A percentile compares a stretch with the other conserved stretches of the same genome.
These are phyloP conservation scores for Neoarthrinium moseri DNA, from an alignment of 2,329 filamentous ascomycete species.

Conservation along the genomic window DNA sequence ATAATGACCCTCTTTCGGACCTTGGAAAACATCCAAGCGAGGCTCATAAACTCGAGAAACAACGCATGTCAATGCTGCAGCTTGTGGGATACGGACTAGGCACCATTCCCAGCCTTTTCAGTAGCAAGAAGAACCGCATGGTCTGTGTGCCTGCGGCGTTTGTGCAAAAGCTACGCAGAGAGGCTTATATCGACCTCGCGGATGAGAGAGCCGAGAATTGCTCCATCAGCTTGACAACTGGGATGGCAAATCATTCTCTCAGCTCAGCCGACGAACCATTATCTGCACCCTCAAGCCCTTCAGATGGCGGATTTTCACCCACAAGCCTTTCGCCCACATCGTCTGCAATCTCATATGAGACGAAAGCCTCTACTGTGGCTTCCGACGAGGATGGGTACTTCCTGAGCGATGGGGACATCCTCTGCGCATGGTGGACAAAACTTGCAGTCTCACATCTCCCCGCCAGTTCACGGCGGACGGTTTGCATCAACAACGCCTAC, in stretches of 20 bases:
- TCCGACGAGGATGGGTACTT: constrained; percentile 21
- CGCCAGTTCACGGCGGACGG: constrained; percentile 16
- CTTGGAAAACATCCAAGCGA: constrained; percentile 23
- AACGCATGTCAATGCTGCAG: constrained; percentile 16
- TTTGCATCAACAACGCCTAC: constrained; percentile 33
- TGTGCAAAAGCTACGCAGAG: constrained; percentile 20
- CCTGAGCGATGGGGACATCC: constrained; percentile 35
- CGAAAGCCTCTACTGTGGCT: not conserved
- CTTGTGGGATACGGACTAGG: constrained; percentile 26
- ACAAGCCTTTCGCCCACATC: not conserved
- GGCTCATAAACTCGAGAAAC: constrained; percentile 16
- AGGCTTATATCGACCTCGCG: constrained; percentile 22
- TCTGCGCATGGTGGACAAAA: constrained; percentile 34
- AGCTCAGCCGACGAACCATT: not conserved
- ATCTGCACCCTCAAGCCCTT: not conserved
- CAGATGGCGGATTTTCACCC: not conserved
- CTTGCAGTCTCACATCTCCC: constrained; percentile 22
- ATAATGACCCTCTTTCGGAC: constrained; percentile 30
- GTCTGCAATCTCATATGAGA: not conserved
- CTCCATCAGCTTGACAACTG: not conserved
- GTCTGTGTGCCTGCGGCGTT: constrained; percentile 33
- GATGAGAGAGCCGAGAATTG: constrained; percentile 3
- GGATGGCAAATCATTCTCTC: not conserved
- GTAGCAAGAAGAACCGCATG: constrained; percentile 30
- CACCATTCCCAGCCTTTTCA: constrained; percentile 25